phyloP scores from a whole-genome alignment of 441 rosid species.

The Gossypium schwendimanii region DNA sequence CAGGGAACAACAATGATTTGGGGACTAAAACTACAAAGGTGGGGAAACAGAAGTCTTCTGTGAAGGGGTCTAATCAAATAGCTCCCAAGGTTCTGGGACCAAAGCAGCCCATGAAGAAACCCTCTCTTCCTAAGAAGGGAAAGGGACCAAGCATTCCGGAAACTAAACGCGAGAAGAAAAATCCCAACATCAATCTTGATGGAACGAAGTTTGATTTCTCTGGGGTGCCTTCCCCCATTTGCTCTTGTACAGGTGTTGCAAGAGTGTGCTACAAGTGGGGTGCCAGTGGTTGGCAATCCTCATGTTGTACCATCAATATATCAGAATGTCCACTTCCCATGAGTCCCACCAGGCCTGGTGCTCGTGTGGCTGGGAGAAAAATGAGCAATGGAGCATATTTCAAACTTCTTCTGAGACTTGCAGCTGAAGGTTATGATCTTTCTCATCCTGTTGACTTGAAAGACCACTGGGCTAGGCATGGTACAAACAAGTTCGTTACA shows the following conservation, averaged over 20 bases:
- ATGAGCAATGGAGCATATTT: slow-evolving; percentile 63
- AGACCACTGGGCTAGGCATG: slow-evolving; percentile 63
- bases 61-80: slow-evolving; percentile 23
- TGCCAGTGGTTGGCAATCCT: slow-evolving; percentile 65
- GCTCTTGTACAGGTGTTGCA: slow-evolving; percentile 54
- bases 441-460: slow-evolving; percentile 52
- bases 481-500: slow-evolving; percentile 62
- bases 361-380: slow-evolving; percentile 60
- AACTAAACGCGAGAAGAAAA: slow-evolving; percentile 40
- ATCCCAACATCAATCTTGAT: slow-evolving; percentile 31
- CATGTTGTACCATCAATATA: slow-evolving; percentile 49
- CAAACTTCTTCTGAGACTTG: slow-evolving; percentile 49
- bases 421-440: slow-evolving; percentile 48
- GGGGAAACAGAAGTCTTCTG: slow-evolving; percentile 31
- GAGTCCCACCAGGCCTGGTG: slow-evolving; percentile 42
- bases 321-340: slow-evolving; percentile 55
- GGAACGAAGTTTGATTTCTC: slow-evolving; percentile 38
- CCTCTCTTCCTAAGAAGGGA: slow-evolving; percentile 25
- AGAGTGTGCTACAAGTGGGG: slow-evolving; percentile 63
- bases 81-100: slow-evolving; percentile 28
- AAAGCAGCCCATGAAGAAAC: slow-evolving; percentile 36
- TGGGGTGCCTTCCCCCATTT: slow-evolving; percentile 47
- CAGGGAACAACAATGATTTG: slow-evolving; percentile 18
- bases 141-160: slow-evolving; percentile 31
- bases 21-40: slow-evolving; percentile 18